Conservation (phyloP, 768 basidiomycete species). For the Asterophora lycoperdoides region DNA sequence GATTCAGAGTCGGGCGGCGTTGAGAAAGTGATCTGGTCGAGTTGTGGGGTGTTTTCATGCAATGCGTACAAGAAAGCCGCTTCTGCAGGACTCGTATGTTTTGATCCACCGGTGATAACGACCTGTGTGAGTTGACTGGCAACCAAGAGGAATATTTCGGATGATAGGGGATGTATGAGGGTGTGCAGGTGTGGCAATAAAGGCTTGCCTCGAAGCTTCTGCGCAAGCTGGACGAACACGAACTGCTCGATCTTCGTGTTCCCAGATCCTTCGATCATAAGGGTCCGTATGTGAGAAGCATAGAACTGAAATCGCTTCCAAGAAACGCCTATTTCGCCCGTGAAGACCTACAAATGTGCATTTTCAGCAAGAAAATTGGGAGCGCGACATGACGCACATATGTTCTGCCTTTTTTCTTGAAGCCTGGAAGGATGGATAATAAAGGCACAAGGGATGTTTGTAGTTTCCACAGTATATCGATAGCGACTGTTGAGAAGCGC, state of each 20-base stretch:
- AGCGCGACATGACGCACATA: neutral
- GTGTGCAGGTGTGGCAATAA: neutral
- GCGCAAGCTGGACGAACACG: neutral
- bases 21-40: neutral
- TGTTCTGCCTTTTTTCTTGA: neutral
- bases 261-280: neutral
- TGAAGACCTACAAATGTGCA: neutral
- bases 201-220: neutral
- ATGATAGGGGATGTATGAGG: neutral
- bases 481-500: neutral
- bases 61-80: neutral
- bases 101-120: neutral
- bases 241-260: neutral
- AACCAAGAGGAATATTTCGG: constrained; percentile 2
- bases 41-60: neutral
- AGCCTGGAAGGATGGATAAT: neutral
- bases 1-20: neutral
- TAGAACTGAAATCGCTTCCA: neutral
- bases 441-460: neutral
- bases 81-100: neutral
- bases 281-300: neutral
- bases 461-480: neutral
- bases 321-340: neutral
- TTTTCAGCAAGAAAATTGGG: neutral
- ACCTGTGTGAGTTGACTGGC: neutral